Evolutionary conservation across 495 filamentous ascomycete species (phyloP), one percentile per base, ranked within the genome.

Genomic region (Xylaria flabelliformis): DNA sequence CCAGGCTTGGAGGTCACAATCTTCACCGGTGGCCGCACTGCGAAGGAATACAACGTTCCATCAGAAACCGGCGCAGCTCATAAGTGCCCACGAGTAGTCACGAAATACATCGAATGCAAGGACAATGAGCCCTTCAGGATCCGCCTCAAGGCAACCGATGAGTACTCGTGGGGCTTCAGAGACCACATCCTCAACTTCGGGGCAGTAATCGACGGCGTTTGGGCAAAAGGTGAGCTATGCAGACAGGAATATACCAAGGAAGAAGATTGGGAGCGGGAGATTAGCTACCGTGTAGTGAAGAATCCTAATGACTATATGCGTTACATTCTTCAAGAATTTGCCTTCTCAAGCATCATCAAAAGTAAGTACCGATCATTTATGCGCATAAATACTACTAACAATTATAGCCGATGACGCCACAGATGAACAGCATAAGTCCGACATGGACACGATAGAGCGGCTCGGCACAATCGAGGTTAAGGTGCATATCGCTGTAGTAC

Each of bases 41-140:
- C 69, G 26, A 65, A 42, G 9, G 69, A 71, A 36, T 65, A 66
- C 34, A 19, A n/a, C 5, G 69, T 55, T 34, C 69, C 69, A 42
- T 34, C 24, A n/a, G 19, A 21, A 17, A 34, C 36, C 15, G 48
- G 29, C 36, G 62, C 10, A n/a, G 4, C 12, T 13, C 15, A 24
- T 19, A 3, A 15, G 13, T 15, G 12, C 26, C 17, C 15, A 29
- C 46, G 50, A 17, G 13, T 12, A 15, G 32, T 36, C 26, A 39
- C 46, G 26, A 69, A 69, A 17, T 69, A 53, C 53, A 69, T 69
- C 66, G 66, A 69, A 69, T 55, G 66, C 53, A 44, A 69, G 21
- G 56, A 71, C 17, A 42, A 50, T 7, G 34, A 65, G n/a, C 19
- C 15, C 9, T 65, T 64, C 29, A 24, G 29, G 7, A 53, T 71